Base-by-base conservation (phyloP, 345 rosid species). In the Populus deltoides region DNA sequence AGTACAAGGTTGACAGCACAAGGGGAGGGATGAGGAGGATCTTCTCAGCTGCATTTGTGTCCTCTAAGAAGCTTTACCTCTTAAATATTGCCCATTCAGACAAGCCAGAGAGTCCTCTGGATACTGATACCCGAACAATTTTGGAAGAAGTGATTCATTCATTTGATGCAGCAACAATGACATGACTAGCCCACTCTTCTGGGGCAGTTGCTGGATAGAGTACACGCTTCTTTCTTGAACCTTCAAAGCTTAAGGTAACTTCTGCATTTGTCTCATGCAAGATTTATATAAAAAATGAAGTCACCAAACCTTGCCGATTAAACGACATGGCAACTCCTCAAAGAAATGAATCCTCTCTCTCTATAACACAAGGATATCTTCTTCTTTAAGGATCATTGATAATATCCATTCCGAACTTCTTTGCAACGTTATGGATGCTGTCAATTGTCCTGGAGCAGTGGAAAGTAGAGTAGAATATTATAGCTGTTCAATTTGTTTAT, bases 21-120 rank as follows among this genome's bases (percentile, higher is more conserved):
- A 89, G 98, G 84, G 97, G 98, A 78, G 98, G 98, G 53, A 81
- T 90, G 81, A 92, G 90, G 87, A 90, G 94, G 82, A 83, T 94
- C 57, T 93, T 94, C 81, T 90, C 91, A 2, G 97, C 98, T 45
- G 97, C 89, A 25, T 93, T 94, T 79, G 98, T 94, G 70, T 84
- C 89, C 77, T 89, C 91, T 11, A 89, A 83, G 77, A 94, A 90
- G 84, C 92, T 94, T 68, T 92, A 89, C 83, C 87, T 92, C 41
- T 77, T 95, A 62, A 93, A 93, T 81, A 86, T 93, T 68, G 78
- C 88, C 70, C 94, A 91, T 79, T 90, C 92, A 31, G 97, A 95
- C 85, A 90, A 86, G 73, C 89, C 86, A 10, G 98, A 93, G 84
- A 84, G 79, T 70, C 97, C 98, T 70, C 86, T 95, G 55, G 94